Conservation (phyloP, 345 rosid species). For the Clausena lansium region DNA sequence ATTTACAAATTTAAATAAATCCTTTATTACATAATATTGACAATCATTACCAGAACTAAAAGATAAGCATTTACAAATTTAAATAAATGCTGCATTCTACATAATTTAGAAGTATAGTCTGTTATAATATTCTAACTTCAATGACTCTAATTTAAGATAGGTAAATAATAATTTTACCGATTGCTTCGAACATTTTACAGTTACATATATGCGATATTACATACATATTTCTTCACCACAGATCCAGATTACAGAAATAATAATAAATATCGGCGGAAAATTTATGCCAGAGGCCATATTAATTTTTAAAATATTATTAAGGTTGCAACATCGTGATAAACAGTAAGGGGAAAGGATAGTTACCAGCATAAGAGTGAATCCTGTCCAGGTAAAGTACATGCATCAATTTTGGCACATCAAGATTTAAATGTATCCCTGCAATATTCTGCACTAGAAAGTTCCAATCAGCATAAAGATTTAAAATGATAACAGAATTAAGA, state of each 20-base stretch:
- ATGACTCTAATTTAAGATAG: not conserved
- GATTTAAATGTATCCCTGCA: conserved; percentile 65
- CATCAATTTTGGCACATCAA: conserved; percentile 80
- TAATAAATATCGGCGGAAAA: not conserved
- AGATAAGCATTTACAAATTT: not conserved
- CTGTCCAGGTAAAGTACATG: conserved; percentile 66
- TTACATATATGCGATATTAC: not conserved
- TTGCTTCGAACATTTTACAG: too few species aligned
- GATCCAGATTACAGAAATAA: not conserved
- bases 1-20: not conserved
- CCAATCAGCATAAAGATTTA: conserved; percentile 22
- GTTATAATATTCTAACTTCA: not conserved
- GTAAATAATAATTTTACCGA: not conserved
- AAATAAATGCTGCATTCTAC: not conserved
- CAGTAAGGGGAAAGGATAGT: conserved; percentile 1
- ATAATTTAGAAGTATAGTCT: not conserved
- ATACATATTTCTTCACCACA: not conserved
- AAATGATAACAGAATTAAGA: conserved; percentile 7
- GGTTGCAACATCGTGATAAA: not conserved
- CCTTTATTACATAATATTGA: not conserved
- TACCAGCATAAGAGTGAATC: conserved; percentile 79
- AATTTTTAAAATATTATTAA: not conserved
- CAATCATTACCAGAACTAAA: not conserved
- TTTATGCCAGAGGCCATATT: not conserved
- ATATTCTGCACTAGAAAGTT: conserved; percentile 63